These are phyloP conservation scores for Hansenula sp. DNA, from an alignment of 1,139 yeast species.

Conservation along the genomic window DNA sequence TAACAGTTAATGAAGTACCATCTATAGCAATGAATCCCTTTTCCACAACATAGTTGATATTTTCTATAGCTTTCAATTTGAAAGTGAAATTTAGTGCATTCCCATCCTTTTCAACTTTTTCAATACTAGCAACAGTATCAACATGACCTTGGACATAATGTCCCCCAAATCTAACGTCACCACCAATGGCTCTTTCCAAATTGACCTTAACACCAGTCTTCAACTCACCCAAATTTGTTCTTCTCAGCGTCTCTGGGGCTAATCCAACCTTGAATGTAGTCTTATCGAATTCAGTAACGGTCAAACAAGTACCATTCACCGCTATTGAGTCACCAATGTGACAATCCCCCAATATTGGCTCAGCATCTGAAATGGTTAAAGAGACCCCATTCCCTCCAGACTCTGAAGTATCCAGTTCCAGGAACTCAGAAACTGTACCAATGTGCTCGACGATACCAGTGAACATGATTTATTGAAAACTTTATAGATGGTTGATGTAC, in stretches of 20 bases:
- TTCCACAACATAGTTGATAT: conserved; percentile 77
- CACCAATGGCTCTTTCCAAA: conserved; percentile 85
- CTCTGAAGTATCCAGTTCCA: conserved; percentile 44
- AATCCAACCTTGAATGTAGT: conserved; percentile 81
- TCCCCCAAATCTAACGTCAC: conserved; percentile 87
- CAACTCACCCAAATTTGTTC: conserved; percentile 70
- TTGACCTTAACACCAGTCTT: conserved; percentile 63
- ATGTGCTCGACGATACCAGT: conserved; percentile 90
- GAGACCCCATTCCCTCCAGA: conserved; percentile 83
- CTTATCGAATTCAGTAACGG: conserved; percentile 75
- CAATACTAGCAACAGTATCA: conserved; percentile 78
- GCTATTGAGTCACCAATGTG: conserved; percentile 92
- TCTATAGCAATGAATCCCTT: conserved; percentile 91
- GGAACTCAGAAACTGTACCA: conserved; percentile 42
- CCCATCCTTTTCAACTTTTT: conserved; percentile 55
- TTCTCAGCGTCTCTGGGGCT: conserved; percentile 86
- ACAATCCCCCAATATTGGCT: conserved; percentile 66
- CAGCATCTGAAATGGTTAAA: conserved; percentile 60
- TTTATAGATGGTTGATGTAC: too few species aligned
- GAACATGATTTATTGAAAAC: too few species aligned
- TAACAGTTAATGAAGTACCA: conserved; percentile 91
- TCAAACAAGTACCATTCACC: conserved; percentile 84
- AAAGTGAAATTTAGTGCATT: conserved; percentile 79
- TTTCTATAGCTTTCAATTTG: conserved; percentile 56
- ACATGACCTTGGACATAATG: conserved; percentile 98